Base-by-base conservation (phyloP, 805 yeast species). In the Yamadazyma laniorum region DNA sequence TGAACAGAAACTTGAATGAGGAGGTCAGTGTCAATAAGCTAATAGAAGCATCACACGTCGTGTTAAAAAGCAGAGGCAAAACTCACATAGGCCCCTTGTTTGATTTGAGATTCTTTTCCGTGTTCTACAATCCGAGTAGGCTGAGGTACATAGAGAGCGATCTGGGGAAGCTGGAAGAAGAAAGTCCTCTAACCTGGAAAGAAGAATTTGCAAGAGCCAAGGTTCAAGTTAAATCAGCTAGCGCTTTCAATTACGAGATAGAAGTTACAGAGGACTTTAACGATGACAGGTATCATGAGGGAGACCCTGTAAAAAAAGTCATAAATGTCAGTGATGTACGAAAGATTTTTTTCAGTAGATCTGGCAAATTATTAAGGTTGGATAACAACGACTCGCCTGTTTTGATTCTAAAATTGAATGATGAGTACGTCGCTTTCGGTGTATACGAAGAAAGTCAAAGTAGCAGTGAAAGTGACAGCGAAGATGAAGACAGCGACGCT, bases 251-350 rank as follows among this genome's bases (percentile, higher is more conserved):
- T 8, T 82, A 81, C 52, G 57, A 52, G 4, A 41, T 85, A 13
- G 57, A 52, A 7, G 64, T 85, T 2, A 52, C 51, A 4, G 90
- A 85, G 48, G 74, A 72, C 49, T 78, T 82, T 34, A 68, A 82
- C 48, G 95, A 85, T 58, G 85, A 75, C 0, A 60, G 91, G 38
- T 85, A 82, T 51, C 95, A 85, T 52, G 85, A 84, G 5, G 75
- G 62, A 3, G 75, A 64, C 12, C 72, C 76, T 0, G 56, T 59
- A 18, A 38, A 40, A 1, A 54, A 66, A 12, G 39, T 40, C 2
- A 50, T 73, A 33, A 64, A 70, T 29, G 51, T 80, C 3, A 52
- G 61, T 12, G 49, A 61, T 3, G 65, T 85, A 2, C 58, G 69
- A 3, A 67, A 78, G 39, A 55, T 83, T 32, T 85, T 81, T 47